Evolutionary conservation across 257 asterid genomes (phyloP), one percentile per base, ranked within the genome.

Genomic region (Euphrasia confusa): DNA sequence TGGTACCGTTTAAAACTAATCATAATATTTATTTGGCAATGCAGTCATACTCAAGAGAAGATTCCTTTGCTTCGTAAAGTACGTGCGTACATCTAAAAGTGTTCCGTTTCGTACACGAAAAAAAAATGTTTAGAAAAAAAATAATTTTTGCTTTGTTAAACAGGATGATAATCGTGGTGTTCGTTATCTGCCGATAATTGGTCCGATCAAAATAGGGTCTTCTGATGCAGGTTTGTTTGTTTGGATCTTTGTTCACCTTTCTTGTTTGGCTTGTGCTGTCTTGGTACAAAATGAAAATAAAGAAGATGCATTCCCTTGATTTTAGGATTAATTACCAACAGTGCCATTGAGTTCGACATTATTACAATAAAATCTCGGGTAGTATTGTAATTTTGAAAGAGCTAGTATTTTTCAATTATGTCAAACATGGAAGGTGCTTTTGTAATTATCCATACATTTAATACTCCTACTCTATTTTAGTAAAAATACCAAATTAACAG

Each of bases 151-250:
- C 5, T 65, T 54, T 24, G 39, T 63, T 6, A 7, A 15, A 3
- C 62, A 54, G 70, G 70, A 26, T 54, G 70, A 54, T 12, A 40
- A 55, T 24, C 26, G 11, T 65, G 44, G 55, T 54, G 53, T 39
- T 50, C 3, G 24, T 12, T n/a, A 54, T 53, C 39, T 5, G 30
- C 44, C 66, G 3, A 71, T 10, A 54, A 48, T 11, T 8, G 21
- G 15, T 53, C 52, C 54, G 47, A 17, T 14, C 13, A 64, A 26
- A 6, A 59, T 5, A 2, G 37, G 30, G 56, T 58, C 48, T 45
- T n/a, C 52, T 37, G 58, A 55, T 21, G 54, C 56, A 65, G 63
- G 70, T 65, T 40, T 9, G 12, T 15, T 45, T 7, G 9, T 37
- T 11, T 37, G 24, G 24, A 21, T 21, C 13, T 32, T 62, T 5